Base-by-base conservation (phyloP, 805 yeast genomes). In the Metschnikowia shivogae region DNA sequence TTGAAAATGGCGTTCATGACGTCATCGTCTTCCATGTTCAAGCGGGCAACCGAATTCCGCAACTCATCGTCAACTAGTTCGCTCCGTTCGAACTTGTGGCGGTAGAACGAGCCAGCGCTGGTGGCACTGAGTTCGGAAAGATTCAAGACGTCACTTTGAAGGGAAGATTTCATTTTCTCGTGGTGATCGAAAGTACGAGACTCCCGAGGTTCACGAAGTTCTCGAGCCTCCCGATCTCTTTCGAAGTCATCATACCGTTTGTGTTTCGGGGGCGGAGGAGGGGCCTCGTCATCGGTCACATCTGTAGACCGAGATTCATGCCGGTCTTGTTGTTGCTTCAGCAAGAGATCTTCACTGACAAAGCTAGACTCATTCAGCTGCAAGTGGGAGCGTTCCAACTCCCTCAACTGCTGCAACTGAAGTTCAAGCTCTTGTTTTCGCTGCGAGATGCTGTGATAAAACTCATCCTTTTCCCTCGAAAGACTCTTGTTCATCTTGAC, bases 91-190 rank as follows among this genome's bases (percentile, higher is more conserved):
- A 69, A 72, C 55, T 77, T 84, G 60, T 88, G 95, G 57, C 95
- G 76, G 37, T 82, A 81, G 47, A 81, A 81, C 27, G 95, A 86
- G 0, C 95, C 95, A 1, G 96, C 95, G 50, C 93, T 84, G 0
- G 96, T 86, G 4, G 96, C 96, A 66, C 93, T 85, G 50, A 86
- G 76, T 60, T 86, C 93, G 30, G 89, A 82, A 44, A 70, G 57
- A 43, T 70, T 72, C 44, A 71, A 63, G 5, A 72, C 76, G 48
- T 72, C 77, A 54, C 75, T 70, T 54, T 72, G 78, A 38, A 71
- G 58, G 13, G 42, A 39, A 3, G 74, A 69, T 46, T 70, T 66
- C 44, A 69, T 57, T 3, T 74, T 69, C 45, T 61, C 66, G 37
- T 64, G 42, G 37, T 64, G 68, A 6, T 67, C 61, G 12, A 34